phyloP scores from a whole-genome alignment of 495 filamentous ascomycete genomes.

The Thermochaetoides thermophila region DNA sequence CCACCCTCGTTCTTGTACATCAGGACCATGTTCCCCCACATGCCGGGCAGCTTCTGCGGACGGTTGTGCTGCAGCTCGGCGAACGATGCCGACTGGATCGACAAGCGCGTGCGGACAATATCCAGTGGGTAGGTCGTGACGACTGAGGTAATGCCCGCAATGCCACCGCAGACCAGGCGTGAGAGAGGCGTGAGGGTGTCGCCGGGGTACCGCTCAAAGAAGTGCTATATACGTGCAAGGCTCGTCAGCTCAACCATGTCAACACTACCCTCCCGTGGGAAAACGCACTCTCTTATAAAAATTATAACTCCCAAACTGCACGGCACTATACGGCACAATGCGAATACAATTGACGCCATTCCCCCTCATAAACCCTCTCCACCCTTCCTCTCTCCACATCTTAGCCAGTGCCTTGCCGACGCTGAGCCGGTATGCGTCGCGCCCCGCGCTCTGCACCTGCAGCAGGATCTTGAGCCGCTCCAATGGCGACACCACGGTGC shows the following conservation, averaged over 20 bases:
- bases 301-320: constrained; percentile 96
- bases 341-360: constrained; percentile 98
- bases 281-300: constrained; percentile 77
- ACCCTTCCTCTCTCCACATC: constrained; percentile 94
- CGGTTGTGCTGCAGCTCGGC: constrained; percentile 46
- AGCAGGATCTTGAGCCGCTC: constrained; percentile 95
- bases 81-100: constrained; percentile 93
- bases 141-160: constrained; percentile 90
- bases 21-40: constrained; percentile 66
- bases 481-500: constrained; percentile 89
- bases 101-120: constrained; percentile 88
- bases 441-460: constrained; percentile 83
- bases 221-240: constrained; percentile 41
- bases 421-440: constrained; percentile 80
- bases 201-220: constrained; percentile 59
- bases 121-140: constrained; percentile 68
- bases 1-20: constrained; percentile 94
- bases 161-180: constrained; percentile 70
- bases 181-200: constrained; percentile 50
- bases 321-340: constrained; percentile 93
- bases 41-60: constrained; percentile 64
- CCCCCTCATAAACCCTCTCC: constrained; percentile 88
- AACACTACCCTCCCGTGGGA: constrained; percentile 4
- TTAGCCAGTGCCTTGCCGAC: constrained; percentile 78
- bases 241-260: neutral